Conservation (phyloP, 805 yeast species). For the Pichia paraexigua region DNA sequence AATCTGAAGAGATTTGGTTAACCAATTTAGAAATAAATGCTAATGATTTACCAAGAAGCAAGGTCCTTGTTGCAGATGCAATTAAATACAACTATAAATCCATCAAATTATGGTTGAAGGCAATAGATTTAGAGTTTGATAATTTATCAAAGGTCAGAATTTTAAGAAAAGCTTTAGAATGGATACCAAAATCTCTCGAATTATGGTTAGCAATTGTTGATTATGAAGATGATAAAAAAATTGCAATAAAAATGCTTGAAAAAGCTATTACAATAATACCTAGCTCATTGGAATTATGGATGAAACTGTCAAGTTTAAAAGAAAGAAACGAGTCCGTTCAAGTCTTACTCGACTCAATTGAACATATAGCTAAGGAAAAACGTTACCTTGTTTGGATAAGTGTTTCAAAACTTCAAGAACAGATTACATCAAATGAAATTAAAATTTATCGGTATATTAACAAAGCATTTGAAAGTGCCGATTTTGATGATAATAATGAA, state of each 20-base stretch:
- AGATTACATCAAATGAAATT: constrained; percentile 32
- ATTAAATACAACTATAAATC: constrained; percentile 49
- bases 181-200: constrained; percentile 43
- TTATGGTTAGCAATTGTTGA: constrained; percentile 68
- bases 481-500: constrained; percentile 25
- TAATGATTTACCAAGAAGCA: constrained; percentile 37
- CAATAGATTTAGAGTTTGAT: constrained; percentile 59
- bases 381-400: constrained; percentile 56
- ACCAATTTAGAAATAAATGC: constrained; percentile 62
- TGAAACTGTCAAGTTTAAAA: constrained; percentile 41
- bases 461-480: constrained; percentile 35
- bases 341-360: constrained; percentile 54
- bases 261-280: constrained; percentile 72
- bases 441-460: constrained; percentile 41
- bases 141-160: constrained; percentile 43
- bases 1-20: constrained; percentile 71
- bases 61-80: constrained; percentile 57
- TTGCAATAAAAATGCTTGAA: constrained; percentile 43
- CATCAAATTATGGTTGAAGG: constrained; percentile 64
- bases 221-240: constrained; percentile 45
- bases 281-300: constrained; percentile 56
- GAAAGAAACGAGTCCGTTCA: constrained; percentile 41
- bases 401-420: constrained; percentile 63
- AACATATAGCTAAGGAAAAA: constrained; percentile 32
- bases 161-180: constrained; percentile 64